Percentiles rank a stretch among this genome's conserved stretches.
Conservation (phyloP, 805 yeast species). For the Kodamaea nitidulidarum region DNA sequence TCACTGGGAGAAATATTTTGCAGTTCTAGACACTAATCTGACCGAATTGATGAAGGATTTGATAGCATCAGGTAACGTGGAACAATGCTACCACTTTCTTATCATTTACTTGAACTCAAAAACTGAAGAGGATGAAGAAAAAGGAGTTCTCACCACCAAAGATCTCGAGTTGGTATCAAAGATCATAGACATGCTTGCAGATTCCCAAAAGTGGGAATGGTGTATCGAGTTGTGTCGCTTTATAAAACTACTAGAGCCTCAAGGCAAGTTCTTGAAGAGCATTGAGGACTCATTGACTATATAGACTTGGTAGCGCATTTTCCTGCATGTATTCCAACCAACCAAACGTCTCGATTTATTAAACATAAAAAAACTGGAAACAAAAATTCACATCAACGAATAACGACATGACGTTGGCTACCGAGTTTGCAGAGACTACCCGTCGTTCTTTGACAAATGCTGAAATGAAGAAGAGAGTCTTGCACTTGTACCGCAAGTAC, state of each 20-base stretch:
- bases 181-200: slow-evolving; percentile 41
- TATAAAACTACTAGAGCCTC: slow-evolving; percentile 45
- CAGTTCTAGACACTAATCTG: slow-evolving; percentile 40
- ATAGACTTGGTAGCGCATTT: slow-evolving; percentile 3
- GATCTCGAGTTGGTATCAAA: slow-evolving; percentile 42
- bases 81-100: slow-evolving; percentile 48
- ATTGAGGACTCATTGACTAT: background rate
- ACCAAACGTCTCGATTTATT: slow-evolving; percentile 13
- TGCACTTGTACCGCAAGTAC: slow-evolving; percentile 69
- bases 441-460: slow-evolving; percentile 56
- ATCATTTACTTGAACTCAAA: slow-evolving; percentile 51
- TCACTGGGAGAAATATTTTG: slow-evolving; percentile 51
- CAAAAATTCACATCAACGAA: slow-evolving; percentile 6
- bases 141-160: slow-evolving; percentile 18
- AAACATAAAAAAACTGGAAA: slow-evolving; percentile 4
- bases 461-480: slow-evolving; percentile 61
- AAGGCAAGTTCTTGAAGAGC: slow-evolving; percentile 3
- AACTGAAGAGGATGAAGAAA: slow-evolving; percentile 27
- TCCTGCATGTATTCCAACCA: slow-evolving; percentile 11
- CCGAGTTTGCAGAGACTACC: slow-evolving; percentile 82
- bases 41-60: slow-evolving; percentile 41
- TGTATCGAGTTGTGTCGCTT: slow-evolving; percentile 53
- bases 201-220: slow-evolving; percentile 45
- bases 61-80: slow-evolving; percentile 39
- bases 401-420: slow-evolving; percentile 57